These are phyloP conservation scores for Trichophyton schoenleinii DNA, from an alignment of 2,329 filamentous ascomycete species.

Conservation along the genomic window DNA sequence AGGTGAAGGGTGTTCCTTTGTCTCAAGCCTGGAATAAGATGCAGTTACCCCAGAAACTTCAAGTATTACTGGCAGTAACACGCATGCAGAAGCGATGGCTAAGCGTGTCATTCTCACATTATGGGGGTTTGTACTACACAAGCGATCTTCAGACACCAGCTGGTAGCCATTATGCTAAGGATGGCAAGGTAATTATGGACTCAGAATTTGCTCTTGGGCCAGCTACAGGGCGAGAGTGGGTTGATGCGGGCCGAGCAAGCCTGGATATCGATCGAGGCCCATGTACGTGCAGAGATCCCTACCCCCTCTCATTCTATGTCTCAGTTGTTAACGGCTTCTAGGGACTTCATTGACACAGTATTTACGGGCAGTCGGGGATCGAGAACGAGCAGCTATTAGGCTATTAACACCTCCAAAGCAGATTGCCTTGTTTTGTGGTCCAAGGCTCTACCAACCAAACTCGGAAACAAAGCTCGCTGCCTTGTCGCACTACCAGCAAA, in stretches of 20 bases:
- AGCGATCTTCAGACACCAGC: slow-evolving; percentile 14
- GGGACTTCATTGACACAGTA: slow-evolving; percentile 18
- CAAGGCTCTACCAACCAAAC: slow-evolving; percentile 20
- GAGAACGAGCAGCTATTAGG: slow-evolving; percentile 18
- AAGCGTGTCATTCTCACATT: slow-evolving; percentile 21
- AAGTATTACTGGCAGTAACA: slow-evolving; percentile 20
- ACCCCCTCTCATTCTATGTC: slow-evolving; percentile 3
- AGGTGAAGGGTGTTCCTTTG: slow-evolving; percentile 13
- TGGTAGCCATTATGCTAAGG: slow-evolving; percentile 17
- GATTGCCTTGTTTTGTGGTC: slow-evolving; percentile 21
- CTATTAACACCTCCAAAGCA: slow-evolving; percentile 17
- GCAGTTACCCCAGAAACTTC: slow-evolving; percentile 17
- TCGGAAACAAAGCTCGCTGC: slow-evolving; percentile 18
- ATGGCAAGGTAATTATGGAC: slow-evolving; percentile 15
- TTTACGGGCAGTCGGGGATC: slow-evolving; percentile 17
- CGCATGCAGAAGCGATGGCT: slow-evolving; percentile 19
- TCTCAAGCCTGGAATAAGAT: slow-evolving; percentile 18
- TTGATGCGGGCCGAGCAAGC: slow-evolving; percentile 17
- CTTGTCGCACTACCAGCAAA: slow-evolving; percentile 17
- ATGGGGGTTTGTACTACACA: slow-evolving; percentile 20
- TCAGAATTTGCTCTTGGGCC: slow-evolving; percentile 19
- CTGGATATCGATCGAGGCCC: slow-evolving; percentile 19
- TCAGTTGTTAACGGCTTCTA: slow-evolving; percentile 16
- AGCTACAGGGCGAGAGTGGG: slow-evolving; percentile 19
- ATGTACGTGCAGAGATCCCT: slow-evolving; percentile 16